Evolutionary conservation across 2,329 filamentous ascomycete genomes (phyloP).

Genomic region (Colletotrichum tropicicola): DNA sequence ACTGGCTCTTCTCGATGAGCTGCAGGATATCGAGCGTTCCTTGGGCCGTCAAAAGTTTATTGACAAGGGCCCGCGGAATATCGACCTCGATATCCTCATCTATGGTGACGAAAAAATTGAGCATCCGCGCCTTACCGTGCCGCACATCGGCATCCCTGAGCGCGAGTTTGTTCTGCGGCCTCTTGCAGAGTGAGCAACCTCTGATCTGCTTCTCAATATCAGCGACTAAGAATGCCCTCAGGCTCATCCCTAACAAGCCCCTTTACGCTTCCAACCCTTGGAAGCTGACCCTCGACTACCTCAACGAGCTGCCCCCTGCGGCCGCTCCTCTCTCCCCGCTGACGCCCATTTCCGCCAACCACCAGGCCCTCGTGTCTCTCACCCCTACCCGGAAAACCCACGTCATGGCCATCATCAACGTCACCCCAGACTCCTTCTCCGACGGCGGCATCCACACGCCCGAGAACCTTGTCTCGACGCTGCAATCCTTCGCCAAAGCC

Average conservation of each 20-base stretch:
- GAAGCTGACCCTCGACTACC: conserved; percentile 68
- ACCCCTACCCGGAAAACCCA: conserved; percentile 70
- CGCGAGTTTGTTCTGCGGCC: conserved; percentile 94
- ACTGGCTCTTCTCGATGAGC: conserved; percentile 76
- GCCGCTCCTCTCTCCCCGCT: conserved; percentile 64
- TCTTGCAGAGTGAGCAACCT: conserved; percentile 73
- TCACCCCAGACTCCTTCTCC: conserved; percentile 97
- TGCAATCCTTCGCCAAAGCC: conserved; percentile 68
- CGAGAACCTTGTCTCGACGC: conserved; percentile 64
- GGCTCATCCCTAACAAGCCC: conserved; percentile 64
- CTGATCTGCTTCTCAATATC: neutral
- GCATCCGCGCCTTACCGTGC: conserved; percentile 80
- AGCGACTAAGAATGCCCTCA: conserved; percentile 36
- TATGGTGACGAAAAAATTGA: conserved; percentile 75
- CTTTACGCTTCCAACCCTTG: conserved; percentile 64
- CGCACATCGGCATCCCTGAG: conserved; percentile 86
- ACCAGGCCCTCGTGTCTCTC: conserved; percentile 64
- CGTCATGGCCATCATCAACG: conserved; percentile 93
- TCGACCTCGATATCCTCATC: conserved; percentile 91
- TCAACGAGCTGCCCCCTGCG: conserved; percentile 64
- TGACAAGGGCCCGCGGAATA: conserved; percentile 93
- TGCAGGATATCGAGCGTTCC: conserved; percentile 84
- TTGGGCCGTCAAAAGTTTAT: conserved; percentile 86
- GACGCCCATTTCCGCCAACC: conserved; percentile 59
- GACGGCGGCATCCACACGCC: conserved; percentile 77